phyloP scores from a whole-genome alignment of 805 yeast genomes.

The Hanseniaspora jakobsenii region DNA sequence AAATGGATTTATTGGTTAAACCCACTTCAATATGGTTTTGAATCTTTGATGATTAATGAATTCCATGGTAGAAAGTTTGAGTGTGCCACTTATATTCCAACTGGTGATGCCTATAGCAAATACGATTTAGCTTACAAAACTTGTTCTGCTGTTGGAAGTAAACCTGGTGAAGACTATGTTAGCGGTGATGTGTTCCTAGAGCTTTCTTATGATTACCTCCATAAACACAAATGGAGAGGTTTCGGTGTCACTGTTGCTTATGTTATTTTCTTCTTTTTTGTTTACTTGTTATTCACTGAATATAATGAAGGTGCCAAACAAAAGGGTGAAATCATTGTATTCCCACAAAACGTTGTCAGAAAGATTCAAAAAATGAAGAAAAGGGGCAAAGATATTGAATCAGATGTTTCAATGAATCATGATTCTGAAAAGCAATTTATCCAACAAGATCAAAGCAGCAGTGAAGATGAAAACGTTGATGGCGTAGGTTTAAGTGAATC shows the following conservation, averaged over 20 bases:
- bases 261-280: slow-evolving; percentile 38
- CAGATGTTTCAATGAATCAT: slow-evolving; percentile 9
- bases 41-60: slow-evolving; percentile 36
- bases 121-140: slow-evolving; percentile 25
- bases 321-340: slow-evolving; percentile 59
- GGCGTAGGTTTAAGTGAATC: slow-evolving; percentile 27
- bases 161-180: slow-evolving; percentile 36
- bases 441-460: slow-evolving; percentile 21
- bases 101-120: slow-evolving; percentile 36
- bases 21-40: slow-evolving; percentile 36
- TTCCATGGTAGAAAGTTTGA: slow-evolving; percentile 29
- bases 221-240: slow-evolving; percentile 46
- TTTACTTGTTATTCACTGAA: slow-evolving; percentile 47
- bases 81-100: slow-evolving; percentile 33
- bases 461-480: slow-evolving; percentile 19
- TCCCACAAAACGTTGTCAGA: slow-evolving; percentile 39
- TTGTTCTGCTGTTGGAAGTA: slow-evolving; percentile 43
- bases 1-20: slow-evolving; percentile 36
- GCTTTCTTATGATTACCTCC: slow-evolving; percentile 32
- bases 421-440: slow-evolving; percentile 7
- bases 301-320: slow-evolving; percentile 49
- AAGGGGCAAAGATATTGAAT: slow-evolving; percentile 9
- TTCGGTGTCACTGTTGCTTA: slow-evolving; percentile 47
- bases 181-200: slow-evolving; percentile 37
- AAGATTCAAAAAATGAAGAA: slow-evolving; percentile 32